phyloP scores from a whole-genome alignment of 805 yeast species.

The Yarrowia porcina region DNA sequence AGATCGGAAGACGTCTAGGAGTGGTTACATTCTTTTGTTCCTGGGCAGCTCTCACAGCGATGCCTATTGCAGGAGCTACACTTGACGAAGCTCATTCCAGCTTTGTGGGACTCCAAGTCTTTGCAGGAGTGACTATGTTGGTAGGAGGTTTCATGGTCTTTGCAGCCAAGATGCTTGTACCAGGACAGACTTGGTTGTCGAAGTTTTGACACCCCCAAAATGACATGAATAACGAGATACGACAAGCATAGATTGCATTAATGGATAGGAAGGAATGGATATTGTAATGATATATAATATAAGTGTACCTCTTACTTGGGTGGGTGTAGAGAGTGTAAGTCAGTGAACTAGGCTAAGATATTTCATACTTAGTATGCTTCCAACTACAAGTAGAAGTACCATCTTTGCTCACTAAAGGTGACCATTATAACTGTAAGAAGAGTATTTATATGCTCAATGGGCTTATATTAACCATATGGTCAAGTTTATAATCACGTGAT shows the following conservation, averaged over 20 bases:
- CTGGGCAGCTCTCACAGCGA: conserved; percentile 40
- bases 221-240: neutral
- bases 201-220: neutral
- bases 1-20: conserved; percentile 68
- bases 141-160: conserved; percentile 9
- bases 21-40: conserved; percentile 52
- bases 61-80: conserved; percentile 41
- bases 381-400: no score
- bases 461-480: no score
- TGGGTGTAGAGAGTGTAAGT: no score
- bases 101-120: conserved; percentile 17
- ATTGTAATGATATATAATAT: no score
- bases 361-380: no score
- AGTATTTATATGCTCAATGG: no score
- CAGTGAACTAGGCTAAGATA: no score
- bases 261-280: neutral
- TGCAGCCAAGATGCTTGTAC: neutral
- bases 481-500: no score
- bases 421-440: no score
- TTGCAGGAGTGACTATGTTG: conserved; percentile 24
- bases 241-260: neutral
- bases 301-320: no score
- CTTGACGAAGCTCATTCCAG: neutral
- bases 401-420: no score
- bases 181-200: neutral